Conservation (phyloP, 352 stramenopile genomes). For the Phytophthora sp. region DNA sequence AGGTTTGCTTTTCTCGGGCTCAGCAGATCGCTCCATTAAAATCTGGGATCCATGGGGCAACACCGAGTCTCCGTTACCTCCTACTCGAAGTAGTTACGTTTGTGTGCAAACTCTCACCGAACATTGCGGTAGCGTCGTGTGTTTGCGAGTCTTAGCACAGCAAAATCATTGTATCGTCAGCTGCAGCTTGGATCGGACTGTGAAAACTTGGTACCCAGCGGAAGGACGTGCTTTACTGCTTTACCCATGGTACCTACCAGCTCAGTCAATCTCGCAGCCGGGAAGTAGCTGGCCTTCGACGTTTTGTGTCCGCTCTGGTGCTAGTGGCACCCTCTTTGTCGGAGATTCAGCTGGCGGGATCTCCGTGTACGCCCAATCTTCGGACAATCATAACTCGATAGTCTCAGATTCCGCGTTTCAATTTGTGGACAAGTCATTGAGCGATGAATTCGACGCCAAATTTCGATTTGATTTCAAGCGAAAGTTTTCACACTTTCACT, state of each 20-base stretch:
- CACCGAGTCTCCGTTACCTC: constrained; percentile 48
- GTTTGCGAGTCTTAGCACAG: constrained; percentile 51
- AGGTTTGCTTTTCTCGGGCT: constrained; percentile 69
- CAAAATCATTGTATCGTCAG: constrained; percentile 64
- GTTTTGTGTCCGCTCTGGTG: constrained; percentile 57
- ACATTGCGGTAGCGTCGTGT: constrained; percentile 61
- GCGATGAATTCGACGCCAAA: constrained; percentile 24
- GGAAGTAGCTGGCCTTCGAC: constrained; percentile 64
- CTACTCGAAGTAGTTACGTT: constrained; percentile 24
- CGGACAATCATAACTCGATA: background rate
- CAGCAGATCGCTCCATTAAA: constrained; percentile 71
- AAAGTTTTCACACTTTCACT: constrained; percentile 68
- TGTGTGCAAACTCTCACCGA: constrained; percentile 74
- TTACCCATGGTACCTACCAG: constrained; percentile 72
- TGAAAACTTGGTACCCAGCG: constrained; percentile 69
- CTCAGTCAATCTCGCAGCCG: constrained; percentile 58
- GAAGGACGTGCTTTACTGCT: constrained; percentile 65
- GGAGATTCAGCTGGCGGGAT: constrained; percentile 67
- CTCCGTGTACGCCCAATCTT: constrained; percentile 56
- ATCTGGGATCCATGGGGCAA: constrained; percentile 73
- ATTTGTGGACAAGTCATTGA: constrained; percentile 18
- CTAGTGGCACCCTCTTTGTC: constrained; percentile 59
- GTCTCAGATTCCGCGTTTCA: constrained; percentile 10
- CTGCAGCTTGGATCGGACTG: constrained; percentile 71
- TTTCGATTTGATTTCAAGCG: constrained; percentile 68